Evolutionary conservation across 1,139 yeast species (phyloP), one percentile per base, ranked within the genome.

Genomic region (Debaryomyces sp.): DNA sequence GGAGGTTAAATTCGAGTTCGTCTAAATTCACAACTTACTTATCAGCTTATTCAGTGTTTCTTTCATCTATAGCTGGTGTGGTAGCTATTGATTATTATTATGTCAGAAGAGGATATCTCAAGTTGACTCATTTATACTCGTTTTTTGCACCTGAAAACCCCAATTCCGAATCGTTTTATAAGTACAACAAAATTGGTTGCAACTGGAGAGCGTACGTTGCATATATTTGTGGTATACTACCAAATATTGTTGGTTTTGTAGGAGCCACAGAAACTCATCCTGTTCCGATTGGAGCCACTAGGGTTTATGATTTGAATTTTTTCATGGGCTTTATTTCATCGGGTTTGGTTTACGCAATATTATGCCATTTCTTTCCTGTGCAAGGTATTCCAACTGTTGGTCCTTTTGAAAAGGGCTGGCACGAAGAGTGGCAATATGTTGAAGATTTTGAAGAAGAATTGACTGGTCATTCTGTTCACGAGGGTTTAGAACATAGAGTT

Each of bases 41-140:
- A 52, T 83, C 91, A 26, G 96, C 96, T 0, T 91, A 89, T 67
- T 79, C 96, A 0, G 94, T 90, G 23, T 91, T 91, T 77, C 73
- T 91, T 46, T 87, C 95, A 1, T 81, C 96, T 27, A 87, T 91
- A 63, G 92, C 95, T 7, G 97, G 97, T 53, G 91, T 87, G 41
- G 80, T 89, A 46, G 80, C 85, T 51, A 75, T 85, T 49, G 97
- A 91, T 67, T 91, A 89, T 68, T 87, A 77, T 66, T 76, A 85
- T 52, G 82, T 90, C 18, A 81, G 89, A 71, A 82, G 91, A 66
- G 96, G 96, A 40, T 77, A 77, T 61, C 61, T 89, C 54, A 74
- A 79, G 52, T 68, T 90, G 44, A 75, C 80, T 35, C 92, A 89
- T 59, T 68, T 90, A 52, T 90, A 85, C 56, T 72, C 80, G 1